Conservation (phyloP, 2,329 filamentous ascomycete species). For the Colletotrichum liriopes region DNA sequence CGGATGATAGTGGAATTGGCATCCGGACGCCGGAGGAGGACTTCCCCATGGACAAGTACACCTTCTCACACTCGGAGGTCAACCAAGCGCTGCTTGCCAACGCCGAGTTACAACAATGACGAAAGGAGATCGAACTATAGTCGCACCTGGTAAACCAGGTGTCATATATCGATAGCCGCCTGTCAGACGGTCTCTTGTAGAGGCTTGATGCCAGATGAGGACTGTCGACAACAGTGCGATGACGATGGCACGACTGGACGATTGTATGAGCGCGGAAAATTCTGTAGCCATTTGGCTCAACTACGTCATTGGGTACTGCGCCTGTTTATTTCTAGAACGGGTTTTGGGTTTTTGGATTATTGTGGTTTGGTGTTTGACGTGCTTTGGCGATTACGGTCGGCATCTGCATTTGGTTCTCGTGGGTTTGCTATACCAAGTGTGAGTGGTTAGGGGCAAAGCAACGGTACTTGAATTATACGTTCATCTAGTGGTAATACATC, state of each 20-base stretch:
- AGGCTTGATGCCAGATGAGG: slow-evolving; percentile 40
- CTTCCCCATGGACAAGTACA: slow-evolving; percentile 73
- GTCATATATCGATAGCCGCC: slow-evolving; percentile 38
- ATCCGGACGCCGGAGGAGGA: slow-evolving; percentile 79
- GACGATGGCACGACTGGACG: slow-evolving; percentile 45
- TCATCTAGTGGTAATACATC: slow-evolving; percentile 42
- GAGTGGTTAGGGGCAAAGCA: slow-evolving; percentile 37
- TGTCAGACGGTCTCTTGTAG: slow-evolving; percentile 28
- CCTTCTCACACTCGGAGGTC: slow-evolving; percentile 57
- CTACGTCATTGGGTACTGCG: slow-evolving; percentile 20
- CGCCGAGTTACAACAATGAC: slow-evolving; percentile 49
- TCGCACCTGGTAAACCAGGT: slow-evolving; percentile 38
- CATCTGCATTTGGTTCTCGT: slow-evolving; percentile 39
- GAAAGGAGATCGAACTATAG: slow-evolving; percentile 12
- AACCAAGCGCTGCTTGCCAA: slow-evolving; percentile 53
- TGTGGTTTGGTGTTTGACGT: slow-evolving; percentile 36
- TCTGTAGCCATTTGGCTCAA: slow-evolving; percentile 26
- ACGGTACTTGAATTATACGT: slow-evolving; percentile 37
- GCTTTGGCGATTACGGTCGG: slow-evolving; percentile 32
- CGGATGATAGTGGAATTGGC: slow-evolving; percentile 82
- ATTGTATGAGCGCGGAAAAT: slow-evolving; percentile 43
- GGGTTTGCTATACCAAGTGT: slow-evolving; percentile 40
- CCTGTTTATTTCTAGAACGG: slow-evolving; percentile 37
- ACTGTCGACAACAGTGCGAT: slow-evolving; percentile 39
- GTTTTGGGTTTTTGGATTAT: slow-evolving; percentile 27